Evolutionary conservation across 257 asterid genomes (phyloP), one percentile per base, ranked within the genome.

Genomic region (Fraxinus excelsior): DNA sequence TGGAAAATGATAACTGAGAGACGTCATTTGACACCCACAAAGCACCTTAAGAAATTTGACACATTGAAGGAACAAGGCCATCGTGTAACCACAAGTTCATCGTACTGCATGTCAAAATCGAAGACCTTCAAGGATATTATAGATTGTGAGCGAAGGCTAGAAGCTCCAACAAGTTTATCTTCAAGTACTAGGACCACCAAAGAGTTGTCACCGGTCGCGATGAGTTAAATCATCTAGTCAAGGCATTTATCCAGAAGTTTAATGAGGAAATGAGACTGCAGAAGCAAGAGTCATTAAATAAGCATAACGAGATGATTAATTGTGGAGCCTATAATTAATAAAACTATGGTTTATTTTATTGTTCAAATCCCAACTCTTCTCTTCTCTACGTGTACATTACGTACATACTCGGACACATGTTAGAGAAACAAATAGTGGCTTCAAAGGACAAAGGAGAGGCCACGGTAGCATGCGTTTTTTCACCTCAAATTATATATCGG

Each of bases 251-350:
- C 3, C 78, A 80, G 7, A 84, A 86, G 62, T 73, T 84, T 31
- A 84, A 84, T 25, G 87, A 86, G 16, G 88, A 86, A 6, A 86
- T 84, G 87, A 80, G 84, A 71, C 42, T 86, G 74, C 87, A 86
- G 76, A 76, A 86, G 69, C 79, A 84, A 72, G 74, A 78, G 72
- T 86, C 90, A 0, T 34, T 86, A 34, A 70, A 84, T 18, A 77
- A 77, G 67, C 76, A 77, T 53, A 72, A 14, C 72, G 82, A 86
- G 74, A 86, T 7, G 67, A 58, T 58, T n/a, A 21, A 58, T 23
- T 3, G 67, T n/a, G 67, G 28, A 56, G 65, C 26, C 65, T 19
- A 49, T 14, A 49, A 1, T 5, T 5, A 49, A 3, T 14, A 49
- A 4, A 49, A 10, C 14, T 40, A 40, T 11, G 49, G 16, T 40